These are phyloP conservation scores for Talaromyces ruber DNA, from an alignment of 495 filamentous ascomycete genomes.

Conservation along the genomic window DNA sequence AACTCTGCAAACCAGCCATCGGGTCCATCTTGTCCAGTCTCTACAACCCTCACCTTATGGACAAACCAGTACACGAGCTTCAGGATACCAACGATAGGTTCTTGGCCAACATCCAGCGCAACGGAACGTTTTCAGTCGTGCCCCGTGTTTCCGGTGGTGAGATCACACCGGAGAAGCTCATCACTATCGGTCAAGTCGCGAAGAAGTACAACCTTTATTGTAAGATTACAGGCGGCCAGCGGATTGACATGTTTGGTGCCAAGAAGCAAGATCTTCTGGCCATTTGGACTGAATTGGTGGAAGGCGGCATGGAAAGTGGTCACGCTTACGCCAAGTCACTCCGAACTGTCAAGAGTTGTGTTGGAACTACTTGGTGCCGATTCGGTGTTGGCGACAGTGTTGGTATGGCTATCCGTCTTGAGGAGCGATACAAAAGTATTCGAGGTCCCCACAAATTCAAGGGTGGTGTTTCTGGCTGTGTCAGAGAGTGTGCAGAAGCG, in stretches of 20 bases:
- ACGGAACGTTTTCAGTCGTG: slow-evolving; percentile 88
- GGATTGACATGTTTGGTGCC: slow-evolving; percentile 94
- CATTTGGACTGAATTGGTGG: slow-evolving; percentile 83
- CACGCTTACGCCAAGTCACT: slow-evolving; percentile 93
- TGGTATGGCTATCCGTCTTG: slow-evolving; percentile 88
- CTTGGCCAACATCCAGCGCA: slow-evolving; percentile 90
- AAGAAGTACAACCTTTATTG: slow-evolving; percentile 85
- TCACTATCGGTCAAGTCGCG: slow-evolving; percentile 80
- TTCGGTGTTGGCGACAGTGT: slow-evolving; percentile 93
- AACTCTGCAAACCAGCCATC: slow-evolving; percentile 82
- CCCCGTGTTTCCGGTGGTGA: slow-evolving; percentile 82
- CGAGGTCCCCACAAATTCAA: slow-evolving; percentile 91
- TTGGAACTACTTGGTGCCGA: slow-evolving; percentile 91
- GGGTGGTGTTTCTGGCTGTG: slow-evolving; percentile 84
- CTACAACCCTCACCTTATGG: slow-evolving; percentile 84
- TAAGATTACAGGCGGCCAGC: slow-evolving; percentile 92
- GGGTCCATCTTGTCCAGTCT: slow-evolving; percentile 78
- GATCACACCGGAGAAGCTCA: slow-evolving; percentile 85
- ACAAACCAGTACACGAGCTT: slow-evolving; percentile 62
- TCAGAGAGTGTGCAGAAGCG: slow-evolving; percentile 90
- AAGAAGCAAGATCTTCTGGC: slow-evolving; percentile 81
- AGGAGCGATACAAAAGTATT: slow-evolving; percentile 93
- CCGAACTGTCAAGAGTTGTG: slow-evolving; percentile 89
- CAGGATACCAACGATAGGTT: slow-evolving; percentile 94
- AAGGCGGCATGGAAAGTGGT: slow-evolving; percentile 91